Conservation (phyloP, 805 yeast genomes). For the Cyberlindnera mycetangii region DNA sequence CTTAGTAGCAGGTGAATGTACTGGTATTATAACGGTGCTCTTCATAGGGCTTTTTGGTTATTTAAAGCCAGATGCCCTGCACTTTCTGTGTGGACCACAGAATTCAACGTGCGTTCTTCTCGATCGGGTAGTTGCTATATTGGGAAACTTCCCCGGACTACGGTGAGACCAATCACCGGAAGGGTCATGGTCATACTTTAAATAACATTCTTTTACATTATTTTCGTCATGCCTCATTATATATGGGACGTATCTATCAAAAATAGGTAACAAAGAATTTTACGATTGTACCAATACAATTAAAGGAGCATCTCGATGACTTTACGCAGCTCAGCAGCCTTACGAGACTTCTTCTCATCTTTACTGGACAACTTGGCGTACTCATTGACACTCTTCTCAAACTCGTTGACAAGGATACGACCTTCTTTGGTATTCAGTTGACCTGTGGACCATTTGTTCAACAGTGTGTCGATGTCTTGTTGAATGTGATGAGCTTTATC, state of each 20-base stretch:
- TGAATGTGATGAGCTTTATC: constrained; percentile 9
- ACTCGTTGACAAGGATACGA: constrained; percentile 12
- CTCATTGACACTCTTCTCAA: constrained; percentile 21
- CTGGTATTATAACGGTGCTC: no score
- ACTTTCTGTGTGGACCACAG: no score
- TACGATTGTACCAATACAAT: no score
- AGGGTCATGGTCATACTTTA: neutral
- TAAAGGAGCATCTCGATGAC: constrained; percentile 21
- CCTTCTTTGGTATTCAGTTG: constrained; percentile 20
- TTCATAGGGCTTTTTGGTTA: no score
- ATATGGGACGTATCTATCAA: no score
- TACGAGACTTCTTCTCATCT: constrained; percentile 6
- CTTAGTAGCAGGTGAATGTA: no score
- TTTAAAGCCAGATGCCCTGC: no score
- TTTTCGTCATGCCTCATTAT: no score
- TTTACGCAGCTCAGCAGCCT: constrained; percentile 15
- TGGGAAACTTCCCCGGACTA: constrained; percentile 6
- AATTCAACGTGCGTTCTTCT: neutral
- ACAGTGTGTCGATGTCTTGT: constrained; percentile 23
- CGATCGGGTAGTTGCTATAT: constrained; percentile 1
- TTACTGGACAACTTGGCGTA: constrained; percentile 13
- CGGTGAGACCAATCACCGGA: neutral
- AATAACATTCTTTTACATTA: neutral
- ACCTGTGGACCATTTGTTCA: constrained; percentile 23
- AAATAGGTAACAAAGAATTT: no score